A percentile compares a stretch with the other conserved stretches of the same genome.
These are phyloP conservation scores for Auricularia heimuer DNA, from an alignment of 768 basidiomycete genomes.

Conservation along the genomic window DNA sequence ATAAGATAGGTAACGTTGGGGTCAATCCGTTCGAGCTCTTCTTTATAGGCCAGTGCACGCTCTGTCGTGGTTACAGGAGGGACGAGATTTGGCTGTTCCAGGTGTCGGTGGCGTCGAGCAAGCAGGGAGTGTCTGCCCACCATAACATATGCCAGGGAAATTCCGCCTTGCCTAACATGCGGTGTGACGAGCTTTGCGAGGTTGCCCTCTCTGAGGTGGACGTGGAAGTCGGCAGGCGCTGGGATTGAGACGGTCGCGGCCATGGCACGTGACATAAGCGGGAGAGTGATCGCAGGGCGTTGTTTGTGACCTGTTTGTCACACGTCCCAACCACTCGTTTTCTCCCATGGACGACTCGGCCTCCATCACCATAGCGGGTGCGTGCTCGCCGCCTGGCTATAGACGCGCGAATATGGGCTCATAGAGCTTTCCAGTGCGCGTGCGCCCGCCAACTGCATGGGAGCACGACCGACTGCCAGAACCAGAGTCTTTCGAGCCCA, in stretches of 20 bases:
- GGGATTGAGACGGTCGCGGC: conserved; percentile 31
- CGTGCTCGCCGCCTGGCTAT: conserved; percentile 13
- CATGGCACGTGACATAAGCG: not conserved
- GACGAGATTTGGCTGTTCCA: conserved; percentile 73
- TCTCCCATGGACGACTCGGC: conserved; percentile 66
- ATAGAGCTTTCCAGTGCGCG: conserved; percentile 52
- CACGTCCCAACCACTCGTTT: no score
- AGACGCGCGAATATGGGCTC: not conserved
- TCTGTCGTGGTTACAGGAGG: conserved; percentile 81
- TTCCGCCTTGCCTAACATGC: conserved; percentile 84
- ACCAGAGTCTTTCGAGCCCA: conserved; percentile 49
- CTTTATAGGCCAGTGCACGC: conserved; percentile 72
- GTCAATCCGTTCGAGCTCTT: conserved; percentile 62
- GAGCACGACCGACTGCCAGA: conserved; percentile 81
- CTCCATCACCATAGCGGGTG: conserved; percentile 81
- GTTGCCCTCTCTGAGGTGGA: conserved; percentile 85
- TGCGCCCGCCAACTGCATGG: conserved; percentile 77
- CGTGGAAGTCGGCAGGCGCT: conserved; percentile 89
- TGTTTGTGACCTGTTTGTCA: not conserved
- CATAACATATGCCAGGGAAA: conserved; percentile 93
- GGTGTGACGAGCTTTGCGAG: conserved; percentile 78
- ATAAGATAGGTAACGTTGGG: conserved; percentile 80
- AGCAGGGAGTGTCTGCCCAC: conserved; percentile 29
- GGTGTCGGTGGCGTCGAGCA: not conserved
- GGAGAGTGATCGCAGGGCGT: not conserved